A percentile compares a stretch with the other conserved stretches of the same genome.
Conservation (phyloP, 2,329 filamentous ascomycete genomes). For the Saccharata proteae region DNA sequence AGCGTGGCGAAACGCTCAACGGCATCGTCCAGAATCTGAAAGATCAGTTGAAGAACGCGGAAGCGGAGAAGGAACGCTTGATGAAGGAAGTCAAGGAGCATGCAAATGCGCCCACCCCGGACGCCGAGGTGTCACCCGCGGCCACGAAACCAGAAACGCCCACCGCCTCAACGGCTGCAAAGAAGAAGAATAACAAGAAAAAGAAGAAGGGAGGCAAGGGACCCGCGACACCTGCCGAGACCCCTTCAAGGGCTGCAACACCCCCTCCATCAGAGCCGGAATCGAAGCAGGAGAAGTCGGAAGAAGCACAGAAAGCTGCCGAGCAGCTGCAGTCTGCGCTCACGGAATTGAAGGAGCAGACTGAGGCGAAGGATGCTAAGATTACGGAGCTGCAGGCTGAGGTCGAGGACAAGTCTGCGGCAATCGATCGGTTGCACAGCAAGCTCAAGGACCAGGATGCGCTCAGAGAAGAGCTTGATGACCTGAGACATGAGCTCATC, state of each 20-base stretch:
- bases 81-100: conserved; percentile 12
- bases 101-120: conserved; percentile 13
- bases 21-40: conserved; percentile 43
- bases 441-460: conserved; percentile 67
- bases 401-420: conserved; percentile 46
- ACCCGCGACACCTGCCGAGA: conserved; percentile 9
- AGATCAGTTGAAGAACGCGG: conserved; percentile 41
- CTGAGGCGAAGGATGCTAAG: conserved; percentile 21
- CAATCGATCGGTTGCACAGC: conserved; percentile 58
- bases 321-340: conserved; percentile 19
- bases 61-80: conserved; percentile 31
- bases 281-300: conserved; percentile 27
- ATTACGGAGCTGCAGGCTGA: conserved; percentile 22
- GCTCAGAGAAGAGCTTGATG: conserved; percentile 75
- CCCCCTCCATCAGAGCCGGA: conserved; percentile 24
- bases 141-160: conserved; percentile 12
- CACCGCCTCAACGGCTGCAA: conserved; percentile 30
- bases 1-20: conserved; percentile 42
- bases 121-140: no score
- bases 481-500: conserved; percentile 66
- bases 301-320: conserved; percentile 20
- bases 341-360: conserved; percentile 20
- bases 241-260: conserved; percentile 15
- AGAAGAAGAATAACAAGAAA: conserved; percentile 73
- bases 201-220: conserved; percentile 63